Evolutionary conservation across 2,329 filamentous ascomycete genomes (phyloP).

Genomic region (Aspergillus alliaceus): DNA sequence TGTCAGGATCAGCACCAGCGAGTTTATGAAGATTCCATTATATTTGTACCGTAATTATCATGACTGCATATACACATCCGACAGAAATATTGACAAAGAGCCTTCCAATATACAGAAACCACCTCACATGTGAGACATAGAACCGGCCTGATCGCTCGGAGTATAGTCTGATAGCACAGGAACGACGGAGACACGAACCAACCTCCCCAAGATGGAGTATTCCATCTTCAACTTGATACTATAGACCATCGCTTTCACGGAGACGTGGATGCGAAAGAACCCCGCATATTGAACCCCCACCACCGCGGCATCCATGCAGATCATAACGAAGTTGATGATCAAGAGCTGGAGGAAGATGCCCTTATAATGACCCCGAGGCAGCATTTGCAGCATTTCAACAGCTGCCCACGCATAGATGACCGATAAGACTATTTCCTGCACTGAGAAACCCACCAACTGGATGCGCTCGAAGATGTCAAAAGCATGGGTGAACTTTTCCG

Average conservation of each 20-base stretch:
- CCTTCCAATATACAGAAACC: no score
- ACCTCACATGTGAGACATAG: neutral
- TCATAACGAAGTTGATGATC: neutral
- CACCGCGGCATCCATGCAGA: neutral
- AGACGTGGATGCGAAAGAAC: neutral
- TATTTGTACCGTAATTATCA: no score
- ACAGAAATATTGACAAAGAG: no score
- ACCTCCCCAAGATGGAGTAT: neutral
- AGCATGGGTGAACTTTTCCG: neutral
- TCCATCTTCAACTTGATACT: neutral
- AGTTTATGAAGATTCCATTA: no score
- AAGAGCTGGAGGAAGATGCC: neutral
- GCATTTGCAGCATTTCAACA: neutral
- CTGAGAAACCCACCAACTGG: neutral
- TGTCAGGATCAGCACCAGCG: no score
- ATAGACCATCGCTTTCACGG: neutral
- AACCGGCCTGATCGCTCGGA: neutral
- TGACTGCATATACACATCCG: neutral
- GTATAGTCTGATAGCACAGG: neutral
- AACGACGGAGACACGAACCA: neutral
- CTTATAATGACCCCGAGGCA: neutral
- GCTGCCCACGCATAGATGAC: neutral
- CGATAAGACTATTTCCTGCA: neutral
- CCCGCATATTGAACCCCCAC: neutral
- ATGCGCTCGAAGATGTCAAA: neutral